Base-by-base conservation (phyloP, 225 moss, liverwort and hornwort species). In the Pleurozium schreberi region DNA sequence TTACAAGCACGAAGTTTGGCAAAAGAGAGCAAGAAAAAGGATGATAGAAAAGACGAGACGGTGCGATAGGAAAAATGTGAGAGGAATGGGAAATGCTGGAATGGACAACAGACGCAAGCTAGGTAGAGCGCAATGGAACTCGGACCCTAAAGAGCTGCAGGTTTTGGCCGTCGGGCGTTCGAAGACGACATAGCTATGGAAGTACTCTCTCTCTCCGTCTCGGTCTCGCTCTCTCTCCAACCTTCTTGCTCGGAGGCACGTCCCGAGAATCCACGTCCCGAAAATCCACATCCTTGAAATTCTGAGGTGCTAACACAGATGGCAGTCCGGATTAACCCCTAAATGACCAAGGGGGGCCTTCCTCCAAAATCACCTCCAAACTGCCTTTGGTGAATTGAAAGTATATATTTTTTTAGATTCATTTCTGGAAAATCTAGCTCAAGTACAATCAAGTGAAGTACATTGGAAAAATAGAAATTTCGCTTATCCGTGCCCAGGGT, bases 111-210 rank as follows among this genome's bases (percentile, higher is more conserved):
- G 61, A 14, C 49, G 77, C 42, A 4, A 30, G 21, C 8, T 8
- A 68, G 9, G 27, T 62, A 26, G 40, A 52, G 73, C 20, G 49
- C 70, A 40, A 59, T 75, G 70, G 86, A 77, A 64, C n/a, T 57
- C 73, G 86, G 90, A 92, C 92, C 92, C 92, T 88, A 92, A n/a
- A 82, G 84, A 88, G 88, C 92, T 90, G 92, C 92, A 92, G 86
- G 92, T 88, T 85, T 50, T 71, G 59, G 88, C 74, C 88, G 84
- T 90, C 84, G 83, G 88, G 64, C 14, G 49, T 71, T 61, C 64
- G 84, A 87, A 88, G 50, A 53, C 81, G 85, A 60, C 75, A 53
- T 52, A 75, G 85, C 81, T 31, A 65, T 34, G 83, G 65, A 45
- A 38, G 64, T 62, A 18, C 5, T 61, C 75, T 50, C 76, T 22